A percentile compares a stretch with the other conserved stretches of the same genome.
phyloP scores from a whole-genome alignment of 495 filamentous ascomycete species.

The Entonaema liquescens region DNA sequence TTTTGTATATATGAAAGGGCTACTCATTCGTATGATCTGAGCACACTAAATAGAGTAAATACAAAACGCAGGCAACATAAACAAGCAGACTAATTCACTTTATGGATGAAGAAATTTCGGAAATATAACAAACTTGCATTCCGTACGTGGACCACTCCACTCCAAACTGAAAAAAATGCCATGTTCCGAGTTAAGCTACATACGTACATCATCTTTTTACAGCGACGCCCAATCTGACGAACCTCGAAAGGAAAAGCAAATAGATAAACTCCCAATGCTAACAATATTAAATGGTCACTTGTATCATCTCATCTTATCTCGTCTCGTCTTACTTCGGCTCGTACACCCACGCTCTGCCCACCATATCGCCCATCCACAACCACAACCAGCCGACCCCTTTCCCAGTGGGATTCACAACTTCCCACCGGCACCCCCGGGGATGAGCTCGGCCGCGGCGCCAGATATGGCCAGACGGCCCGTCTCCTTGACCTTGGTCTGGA shows the following conservation, averaged over 20 bases:
- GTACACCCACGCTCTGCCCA: not conserved
- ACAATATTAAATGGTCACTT: no score
- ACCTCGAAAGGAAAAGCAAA: not conserved
- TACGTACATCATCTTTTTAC: constrained; percentile 9
- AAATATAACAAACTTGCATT: not conserved
- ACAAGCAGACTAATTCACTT: no score
- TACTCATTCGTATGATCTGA: no score
- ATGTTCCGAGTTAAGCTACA: not conserved
- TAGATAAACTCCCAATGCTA: not conserved
- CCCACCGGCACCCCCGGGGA: constrained; percentile 42
- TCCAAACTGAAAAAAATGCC: not conserved
- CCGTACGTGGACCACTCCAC: not conserved
- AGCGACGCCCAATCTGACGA: constrained; percentile 9
- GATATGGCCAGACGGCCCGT: constrained; percentile 93
- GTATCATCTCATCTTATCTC: no score
- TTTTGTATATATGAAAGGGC: no score
- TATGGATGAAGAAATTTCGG: no score
- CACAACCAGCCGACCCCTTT: not conserved
- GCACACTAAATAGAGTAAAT: no score
- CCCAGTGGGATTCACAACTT: constrained; percentile 27
- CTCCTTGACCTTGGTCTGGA: constrained; percentile 94
- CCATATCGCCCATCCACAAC: not conserved
- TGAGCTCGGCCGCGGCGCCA: constrained; percentile 86
- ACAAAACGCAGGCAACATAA: no score
- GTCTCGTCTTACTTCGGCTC: not conserved